Evolutionary conservation across 306 rosid species (phyloP), one percentile per base, ranked within the genome.

Genomic region (Prunus mongolica): DNA sequence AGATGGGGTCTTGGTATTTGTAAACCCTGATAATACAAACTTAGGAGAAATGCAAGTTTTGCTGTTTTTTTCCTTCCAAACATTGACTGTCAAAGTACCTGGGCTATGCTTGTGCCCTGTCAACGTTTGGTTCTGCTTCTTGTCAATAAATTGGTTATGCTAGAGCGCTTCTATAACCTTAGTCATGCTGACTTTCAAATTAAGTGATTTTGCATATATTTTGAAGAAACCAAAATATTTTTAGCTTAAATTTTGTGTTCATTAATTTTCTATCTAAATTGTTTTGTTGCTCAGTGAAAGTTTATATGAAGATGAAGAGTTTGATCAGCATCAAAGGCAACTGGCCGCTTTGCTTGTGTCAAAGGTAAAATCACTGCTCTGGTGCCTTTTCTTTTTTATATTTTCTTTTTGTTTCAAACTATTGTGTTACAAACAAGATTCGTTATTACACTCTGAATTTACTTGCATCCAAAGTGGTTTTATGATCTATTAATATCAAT

Each of bases 271-370:
- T 52, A 45, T 60, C 22, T 50, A 67, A 69, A 18, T 56, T 15
- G 2, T 34, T 1, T 54, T 74, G 22, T 69, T 52, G 25, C 74
- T 44, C 91, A 95, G 98, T 78, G 98, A 95, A 81, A 92, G 97
- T 77, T 87, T 95, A 82, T 92, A 95, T 64, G 98, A 95, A 81
- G 98, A 95, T 19, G 98, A 95, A 78, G 97, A 89, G 65, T 90
- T 95, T 78, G 97, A 92, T 80, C 95, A 85, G 76, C 96, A 88
- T 73, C 96, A 92, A 28, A 87, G 98, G 68, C 91, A 90, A 85
- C 96, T 95, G 71, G 97, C 98, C 47, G 98, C 98, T 1, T 85
- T 95, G 65, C 93, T 95, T 14, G 96, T 88, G 55, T 95, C 98
- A 9, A 95, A 95, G 97, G 98, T 95, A 73, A 80, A 73, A 27